These are phyloP conservation scores for Sanghuangporus sanghuang DNA, from an alignment of 1,284 basidiomycete species.

Conservation along the genomic window DNA sequence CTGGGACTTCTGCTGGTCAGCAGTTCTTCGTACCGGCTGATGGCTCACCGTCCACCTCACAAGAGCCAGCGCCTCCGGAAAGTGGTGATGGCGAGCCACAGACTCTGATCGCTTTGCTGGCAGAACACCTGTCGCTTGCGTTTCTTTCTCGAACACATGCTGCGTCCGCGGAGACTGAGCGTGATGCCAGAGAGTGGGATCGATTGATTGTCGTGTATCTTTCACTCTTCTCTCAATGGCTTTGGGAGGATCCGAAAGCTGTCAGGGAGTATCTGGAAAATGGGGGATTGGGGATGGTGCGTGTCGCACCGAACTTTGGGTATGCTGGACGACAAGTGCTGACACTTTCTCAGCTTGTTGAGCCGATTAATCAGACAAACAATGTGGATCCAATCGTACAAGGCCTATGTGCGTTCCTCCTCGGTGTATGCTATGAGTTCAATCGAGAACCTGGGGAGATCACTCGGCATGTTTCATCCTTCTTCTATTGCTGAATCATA, in stretches of 20 bases:
- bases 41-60: slow-evolving; percentile 34
- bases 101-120: slow-evolving; percentile 62
- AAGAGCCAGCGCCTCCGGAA: slow-evolving; percentile 23
- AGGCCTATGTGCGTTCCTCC: slow-evolving; percentile 86
- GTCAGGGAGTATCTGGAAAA: slow-evolving; percentile 89
- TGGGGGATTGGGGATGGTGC: slow-evolving; percentile 84
- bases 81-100: slow-evolving; percentile 63
- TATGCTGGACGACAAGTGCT: neutral
- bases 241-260: slow-evolving; percentile 92
- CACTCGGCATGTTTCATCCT: slow-evolving; percentile 51
- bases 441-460: slow-evolving; percentile 91
- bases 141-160: slow-evolving; percentile 64
- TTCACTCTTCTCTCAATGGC: slow-evolving; percentile 81
- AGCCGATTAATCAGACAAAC: slow-evolving; percentile 87
- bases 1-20: slow-evolving; percentile 27
- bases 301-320: slow-evolving; percentile 28
- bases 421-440: slow-evolving; percentile 94
- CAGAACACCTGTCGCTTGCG: slow-evolving; percentile 66
- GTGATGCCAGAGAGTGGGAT: slow-evolving; percentile 80
- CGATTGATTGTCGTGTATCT: slow-evolving; percentile 86
- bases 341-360: slow-evolving; percentile 64
- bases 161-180: slow-evolving; percentile 51
- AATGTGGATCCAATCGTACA: slow-evolving; percentile 87
- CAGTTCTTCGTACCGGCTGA: slow-evolving; percentile 73
- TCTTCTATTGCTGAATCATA: slow-evolving; percentile 6